Percentiles rank a stretch among this genome's conserved stretches.
These are phyloP conservation scores for Epichloe brachyelytri DNA, from an alignment of 2,329 filamentous ascomycete genomes.

Conservation along the genomic window DNA sequence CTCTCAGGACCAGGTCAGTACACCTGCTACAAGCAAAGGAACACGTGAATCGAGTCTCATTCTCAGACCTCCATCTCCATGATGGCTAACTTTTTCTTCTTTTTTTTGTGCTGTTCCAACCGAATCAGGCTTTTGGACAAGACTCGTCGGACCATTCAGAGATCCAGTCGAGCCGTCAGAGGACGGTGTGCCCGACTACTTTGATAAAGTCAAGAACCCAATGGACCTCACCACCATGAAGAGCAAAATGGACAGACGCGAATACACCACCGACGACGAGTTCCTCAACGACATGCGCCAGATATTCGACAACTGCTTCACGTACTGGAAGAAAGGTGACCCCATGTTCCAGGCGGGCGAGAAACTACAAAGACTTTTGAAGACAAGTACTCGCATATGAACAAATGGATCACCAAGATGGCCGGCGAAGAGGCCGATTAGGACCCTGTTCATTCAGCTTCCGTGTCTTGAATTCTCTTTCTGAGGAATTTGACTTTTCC, in stretches of 20 bases:
- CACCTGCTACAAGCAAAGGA: neutral
- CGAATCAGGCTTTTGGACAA: conserved; percentile 48
- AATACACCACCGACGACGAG: conserved; percentile 39
- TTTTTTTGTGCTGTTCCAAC: neutral
- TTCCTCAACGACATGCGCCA: conserved; percentile 46
- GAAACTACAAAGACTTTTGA: conserved; percentile 44
- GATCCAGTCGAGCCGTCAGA: conserved; percentile 43
- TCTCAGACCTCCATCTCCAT: neutral
- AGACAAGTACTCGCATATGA: conserved; percentile 46
- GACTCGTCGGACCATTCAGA: conserved; percentile 49
- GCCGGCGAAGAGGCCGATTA: conserved; percentile 22
- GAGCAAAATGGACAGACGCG: conserved; percentile 40
- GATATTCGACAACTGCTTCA: conserved; percentile 51
- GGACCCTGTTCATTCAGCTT: neutral
- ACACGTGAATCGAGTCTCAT: neutral
- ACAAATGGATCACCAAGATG: conserved; percentile 46
- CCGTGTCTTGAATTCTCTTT: neutral
- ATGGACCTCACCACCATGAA: conserved; percentile 52
- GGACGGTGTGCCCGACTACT: conserved; percentile 49
- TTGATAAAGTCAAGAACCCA: conserved; percentile 45
- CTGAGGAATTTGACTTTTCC: too few relatives aligned
- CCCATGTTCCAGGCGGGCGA: conserved; percentile 42
- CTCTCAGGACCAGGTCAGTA: conserved; percentile 43
- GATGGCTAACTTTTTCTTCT: neutral
- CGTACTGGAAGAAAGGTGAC: conserved; percentile 46